These are phyloP conservation scores for Haplosporangium gracile DNA, from an alignment of 192 early-diverging fungal species.

Conservation along the genomic window DNA sequence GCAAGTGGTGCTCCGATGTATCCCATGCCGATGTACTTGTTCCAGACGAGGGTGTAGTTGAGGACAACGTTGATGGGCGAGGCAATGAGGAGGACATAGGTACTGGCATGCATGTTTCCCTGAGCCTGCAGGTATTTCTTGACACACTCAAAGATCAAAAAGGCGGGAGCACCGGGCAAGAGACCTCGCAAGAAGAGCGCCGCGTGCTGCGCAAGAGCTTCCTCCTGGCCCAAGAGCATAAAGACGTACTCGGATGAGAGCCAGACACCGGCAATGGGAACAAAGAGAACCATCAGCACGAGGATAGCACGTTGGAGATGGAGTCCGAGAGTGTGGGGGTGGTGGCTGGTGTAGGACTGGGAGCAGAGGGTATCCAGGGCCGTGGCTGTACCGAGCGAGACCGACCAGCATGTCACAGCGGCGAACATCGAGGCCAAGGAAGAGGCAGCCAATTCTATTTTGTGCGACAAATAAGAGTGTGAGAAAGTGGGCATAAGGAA, in stretches of 20 bases:
- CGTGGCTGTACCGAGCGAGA: conserved; percentile 76
- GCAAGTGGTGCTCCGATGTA: conserved; percentile 90
- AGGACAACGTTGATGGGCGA: conserved; percentile 79
- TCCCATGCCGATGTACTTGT: conserved; percentile 73
- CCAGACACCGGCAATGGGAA: conserved; percentile 79
- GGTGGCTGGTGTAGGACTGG: conserved; percentile 77
- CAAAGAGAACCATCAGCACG: conserved; percentile 74
- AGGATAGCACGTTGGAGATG: conserved; percentile 87
- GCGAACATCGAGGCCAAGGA: conserved; percentile 82
- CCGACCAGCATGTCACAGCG: conserved; percentile 74
- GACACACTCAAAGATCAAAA: conserved; percentile 86
- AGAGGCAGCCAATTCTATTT: conserved; percentile 75
- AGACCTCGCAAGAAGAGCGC: conserved; percentile 76
- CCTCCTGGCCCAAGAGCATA: conserved; percentile 81
- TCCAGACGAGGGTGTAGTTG: conserved; percentile 89
- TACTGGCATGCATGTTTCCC: conserved; percentile 86
- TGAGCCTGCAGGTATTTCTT: conserved; percentile 92
- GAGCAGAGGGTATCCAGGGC: conserved; percentile 85
- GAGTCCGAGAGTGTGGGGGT: conserved; percentile 78
- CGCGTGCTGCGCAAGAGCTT: conserved; percentile 73
- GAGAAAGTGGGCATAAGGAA: not conserved
- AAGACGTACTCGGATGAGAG: conserved; percentile 76
- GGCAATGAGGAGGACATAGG: conserved; percentile 77
- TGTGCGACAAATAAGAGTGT: conserved; percentile 7
- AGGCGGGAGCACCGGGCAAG: conserved; percentile 80